Evolutionary conservation across 768 basidiomycete species (phyloP).

Genomic region (Phaeotremella fagi): DNA sequence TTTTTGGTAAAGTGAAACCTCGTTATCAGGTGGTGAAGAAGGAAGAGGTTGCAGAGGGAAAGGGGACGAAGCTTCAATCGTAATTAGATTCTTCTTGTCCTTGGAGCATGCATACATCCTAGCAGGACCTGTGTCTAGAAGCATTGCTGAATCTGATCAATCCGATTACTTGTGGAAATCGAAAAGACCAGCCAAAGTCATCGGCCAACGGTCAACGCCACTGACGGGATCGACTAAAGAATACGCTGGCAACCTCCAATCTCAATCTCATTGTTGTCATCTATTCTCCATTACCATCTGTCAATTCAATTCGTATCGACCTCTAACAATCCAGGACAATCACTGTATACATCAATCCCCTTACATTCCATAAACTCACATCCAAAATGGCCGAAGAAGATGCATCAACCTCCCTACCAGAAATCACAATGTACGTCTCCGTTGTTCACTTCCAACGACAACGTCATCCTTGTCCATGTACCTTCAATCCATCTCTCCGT

Average conservation of each 20-base stretch:
- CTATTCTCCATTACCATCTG: not conserved
- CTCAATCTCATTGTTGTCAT: not conserved
- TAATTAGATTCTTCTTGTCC: not conserved
- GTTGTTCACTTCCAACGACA: not conserved
- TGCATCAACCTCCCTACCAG: constrained; percentile 5
- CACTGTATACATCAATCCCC: not conserved
- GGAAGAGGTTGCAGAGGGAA: not conserved
- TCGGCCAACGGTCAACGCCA: not conserved
- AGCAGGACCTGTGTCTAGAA: not conserved
- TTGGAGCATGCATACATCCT: not conserved
- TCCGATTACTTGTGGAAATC: not conserved
- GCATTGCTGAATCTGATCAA: not conserved
- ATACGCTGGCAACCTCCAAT: not conserved
- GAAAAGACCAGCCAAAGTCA: no score
- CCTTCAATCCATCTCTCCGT: constrained; percentile 4
- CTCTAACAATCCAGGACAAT: not conserved
- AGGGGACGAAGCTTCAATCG: not conserved
- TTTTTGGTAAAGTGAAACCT: constrained; percentile 20
- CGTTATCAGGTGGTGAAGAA: not conserved
- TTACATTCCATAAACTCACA: not conserved
- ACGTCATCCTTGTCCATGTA: not conserved
- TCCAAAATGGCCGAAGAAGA: not conserved
- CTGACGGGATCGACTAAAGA: not conserved
- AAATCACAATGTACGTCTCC: constrained; percentile 33
- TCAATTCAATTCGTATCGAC: not conserved